phyloP scores from a whole-genome alignment of 352 stramenopile species.

The Phytopythium vexans region DNA sequence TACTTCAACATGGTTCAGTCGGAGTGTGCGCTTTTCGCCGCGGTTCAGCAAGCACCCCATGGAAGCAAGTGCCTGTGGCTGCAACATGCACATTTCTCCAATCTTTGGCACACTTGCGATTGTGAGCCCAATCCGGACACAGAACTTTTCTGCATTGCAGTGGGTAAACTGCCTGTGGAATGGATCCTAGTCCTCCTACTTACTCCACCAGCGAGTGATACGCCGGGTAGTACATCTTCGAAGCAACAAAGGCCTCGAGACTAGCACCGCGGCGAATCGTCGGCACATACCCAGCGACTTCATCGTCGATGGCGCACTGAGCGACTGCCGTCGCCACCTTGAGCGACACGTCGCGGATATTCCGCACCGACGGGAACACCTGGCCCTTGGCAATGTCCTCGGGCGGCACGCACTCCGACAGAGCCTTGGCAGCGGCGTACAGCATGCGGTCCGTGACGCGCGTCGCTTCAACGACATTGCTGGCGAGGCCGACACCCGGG shows the following conservation, averaged over 20 bases:
- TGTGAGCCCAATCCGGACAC: too few species aligned
- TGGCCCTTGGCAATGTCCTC: conserved; percentile 91
- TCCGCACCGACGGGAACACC: conserved; percentile 92
- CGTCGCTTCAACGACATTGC: conserved; percentile 73
- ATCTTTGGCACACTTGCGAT: too few species aligned
- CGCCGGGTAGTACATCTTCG: conserved; percentile 94
- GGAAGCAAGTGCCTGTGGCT: too few species aligned
- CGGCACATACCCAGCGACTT: conserved; percentile 76
- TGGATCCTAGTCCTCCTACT: not conserved
- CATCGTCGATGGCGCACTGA: conserved; percentile 84
- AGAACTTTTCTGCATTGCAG: too few species aligned
- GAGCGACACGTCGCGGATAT: conserved; percentile 93
- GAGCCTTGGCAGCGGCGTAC: conserved; percentile 91
- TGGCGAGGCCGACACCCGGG: conserved; percentile 93
- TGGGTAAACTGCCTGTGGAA: not conserved
- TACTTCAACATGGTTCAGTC: too few species aligned
- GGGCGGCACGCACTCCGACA: conserved; percentile 91
- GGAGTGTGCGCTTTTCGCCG: too few species aligned
- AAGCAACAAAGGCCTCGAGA: conserved; percentile 88
- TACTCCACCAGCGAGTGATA: conserved; percentile 93
- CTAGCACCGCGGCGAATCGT: conserved; percentile 68
- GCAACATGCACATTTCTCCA: too few species aligned
- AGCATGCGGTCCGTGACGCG: conserved; percentile 94
- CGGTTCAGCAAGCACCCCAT: too few species aligned
- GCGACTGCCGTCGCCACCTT: conserved; percentile 92